phyloP scores from a whole-genome alignment of 345 rosid genomes.

The Trapa incisa region DNA sequence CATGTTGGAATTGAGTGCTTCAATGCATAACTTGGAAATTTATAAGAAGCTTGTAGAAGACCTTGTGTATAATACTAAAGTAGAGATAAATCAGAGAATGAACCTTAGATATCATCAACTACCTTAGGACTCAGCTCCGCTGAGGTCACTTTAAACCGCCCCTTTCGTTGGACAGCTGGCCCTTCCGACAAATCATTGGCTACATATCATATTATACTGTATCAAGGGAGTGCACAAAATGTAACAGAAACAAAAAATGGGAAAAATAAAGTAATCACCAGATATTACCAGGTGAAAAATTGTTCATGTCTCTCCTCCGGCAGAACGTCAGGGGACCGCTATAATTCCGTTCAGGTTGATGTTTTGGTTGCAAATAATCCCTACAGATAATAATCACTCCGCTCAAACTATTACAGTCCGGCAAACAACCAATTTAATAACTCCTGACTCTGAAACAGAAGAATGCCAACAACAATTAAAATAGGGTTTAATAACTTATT shows the following conservation, averaged over 20 bases:
- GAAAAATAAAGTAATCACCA: background rate
- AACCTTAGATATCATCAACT: slow-evolving; percentile 1
- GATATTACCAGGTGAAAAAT: slow-evolving; percentile 27
- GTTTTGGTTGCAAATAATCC: slow-evolving; percentile 50
- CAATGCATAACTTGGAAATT: background rate
- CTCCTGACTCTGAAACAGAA: slow-evolving; percentile 2
- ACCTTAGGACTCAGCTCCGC: slow-evolving; percentile 88
- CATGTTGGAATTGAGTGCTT: background rate
- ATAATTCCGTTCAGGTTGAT: slow-evolving; percentile 37
- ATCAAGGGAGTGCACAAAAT: background rate
- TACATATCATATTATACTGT: slow-evolving; percentile 12
- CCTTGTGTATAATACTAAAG: background rate
- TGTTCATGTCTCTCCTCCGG: slow-evolving; percentile 52
- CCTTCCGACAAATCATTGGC: slow-evolving; percentile 66
- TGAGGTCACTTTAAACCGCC: slow-evolving; percentile 85
- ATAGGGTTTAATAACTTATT: too few species aligned
- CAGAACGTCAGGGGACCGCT: slow-evolving; percentile 63
- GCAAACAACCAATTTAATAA: background rate
- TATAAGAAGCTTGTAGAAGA: background rate
- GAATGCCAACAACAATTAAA: too few species aligned
- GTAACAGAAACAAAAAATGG: background rate
- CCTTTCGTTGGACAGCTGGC: slow-evolving; percentile 64
- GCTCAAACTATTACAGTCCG: background rate
- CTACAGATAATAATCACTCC: slow-evolving; percentile 16
- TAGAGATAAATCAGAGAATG: background rate